Evolutionary conservation across 352 stramenopile genomes (phyloP), one percentile per base, ranked within the genome.

Genomic region (Globisporangium barbulae): DNA sequence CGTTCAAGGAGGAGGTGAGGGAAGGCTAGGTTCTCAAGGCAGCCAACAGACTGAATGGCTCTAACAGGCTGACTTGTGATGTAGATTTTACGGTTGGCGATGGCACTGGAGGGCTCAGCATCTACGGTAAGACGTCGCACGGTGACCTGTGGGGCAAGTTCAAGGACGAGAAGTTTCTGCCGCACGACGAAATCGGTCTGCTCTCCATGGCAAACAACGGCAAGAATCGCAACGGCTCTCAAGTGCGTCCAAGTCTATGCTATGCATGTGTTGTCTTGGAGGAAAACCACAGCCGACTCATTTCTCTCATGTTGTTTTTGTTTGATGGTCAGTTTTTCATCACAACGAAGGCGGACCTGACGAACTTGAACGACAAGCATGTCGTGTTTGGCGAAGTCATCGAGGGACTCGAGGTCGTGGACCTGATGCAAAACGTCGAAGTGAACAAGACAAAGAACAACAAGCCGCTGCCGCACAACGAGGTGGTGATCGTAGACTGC

Each of bases 341-440:
- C 56, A 92, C 83, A 30, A 92, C 79, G 10, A 83, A 82, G 50
- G 74, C 81, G 8, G 67, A 68, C 1, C 71, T 90, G 33, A 83
- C 74, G 22, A 90, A 89, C 59, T 59, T 92, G 17, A 94, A 99
- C 79, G 90, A 85, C 37, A 98, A 98, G 76, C 97, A 99, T 73
- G 87, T 97, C 5, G 95, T 99, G 8, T 99, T 99, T 83, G 97
- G 97, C 30, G 93, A 98, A 69, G 86, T 98, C 15, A 69, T 97
- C 45, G 83, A 96, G 31, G 81, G 83, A 21, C 73, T 90, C 33
- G 78, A 88, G n/a, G 69, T 92, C 13, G 81, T 92, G 19, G 79
- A 90, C 63, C 60, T 69, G 21, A 89, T 92, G 73, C 81, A 90
- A 58, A 76, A 73, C 41, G 81, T 90, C 6, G 66, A 88, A 37